Evolutionary conservation across 2,329 filamentous ascomycete species (phyloP), one percentile per base, ranked within the genome.

Genomic region (Stemphylium lycopersici): DNA sequence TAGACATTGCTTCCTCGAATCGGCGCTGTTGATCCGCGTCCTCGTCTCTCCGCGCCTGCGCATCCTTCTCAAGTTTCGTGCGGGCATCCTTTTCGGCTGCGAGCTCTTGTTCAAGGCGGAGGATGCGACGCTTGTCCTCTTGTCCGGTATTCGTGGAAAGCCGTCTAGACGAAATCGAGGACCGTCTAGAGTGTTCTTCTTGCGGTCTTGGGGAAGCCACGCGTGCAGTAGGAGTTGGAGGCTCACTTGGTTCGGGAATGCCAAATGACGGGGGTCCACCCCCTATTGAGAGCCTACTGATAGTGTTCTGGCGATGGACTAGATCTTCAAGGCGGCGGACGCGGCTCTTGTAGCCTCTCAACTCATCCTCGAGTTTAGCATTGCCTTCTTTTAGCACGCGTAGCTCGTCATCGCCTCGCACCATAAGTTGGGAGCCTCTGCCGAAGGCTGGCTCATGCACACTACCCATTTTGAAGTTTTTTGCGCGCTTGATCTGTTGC

Each of bases 391-490:
- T 76, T 3, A 82, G 63, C 11, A 77, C 69, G 32, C 77, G 83
- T 58, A 93, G 80, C 59, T 97, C 93, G 66, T 96, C 91, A 58
- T 95, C 90, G n/a, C 91, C 92, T 34, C 91, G 87, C 12, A 96
- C 84, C 66, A 96, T 78, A 8, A 97, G 83, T 32, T 73, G 69
- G 1, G 91, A 93, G 61, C 90, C 96, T 67, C 89, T 87, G n/a
- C 91, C 91, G 57, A 97, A 83, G 2, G 86, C 86, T n/a, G 89
- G 88, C 71, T 98, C 95, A 67, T 97, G 92, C 33, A 98, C 84
- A 70, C 95, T 98, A 13, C 95, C 95, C 70, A 96, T 95, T 72
- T 97, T 97, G 80, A 99, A 98, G 4, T 91, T 92, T 73, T 93
- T 96, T 6, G 95, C 85, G 52, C 91, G 86, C 74, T 91, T 93